These are phyloP conservation scores for Spathaspora sp. DNA, from an alignment of 1,139 yeast genomes.

Conservation along the genomic window DNA sequence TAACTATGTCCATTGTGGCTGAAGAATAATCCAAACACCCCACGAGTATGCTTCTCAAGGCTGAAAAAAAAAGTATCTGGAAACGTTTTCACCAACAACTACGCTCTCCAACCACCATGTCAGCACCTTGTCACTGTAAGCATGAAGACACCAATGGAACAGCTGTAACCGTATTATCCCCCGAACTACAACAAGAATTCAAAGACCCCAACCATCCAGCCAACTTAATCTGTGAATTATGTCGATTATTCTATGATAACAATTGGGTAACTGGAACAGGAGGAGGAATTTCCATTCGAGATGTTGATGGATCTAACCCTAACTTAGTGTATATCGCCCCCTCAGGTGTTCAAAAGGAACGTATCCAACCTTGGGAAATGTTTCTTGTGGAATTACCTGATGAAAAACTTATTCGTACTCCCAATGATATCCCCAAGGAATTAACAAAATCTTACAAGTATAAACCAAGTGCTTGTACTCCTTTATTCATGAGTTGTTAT, in stretches of 20 bases:
- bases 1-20: too few relatives aligned
- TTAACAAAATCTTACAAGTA: constrained; percentile 46
- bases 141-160: constrained; percentile 6
- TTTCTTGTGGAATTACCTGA: constrained; percentile 66
- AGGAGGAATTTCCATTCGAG: constrained; percentile 85
- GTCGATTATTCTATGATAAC: constrained; percentile 71
- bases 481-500: constrained; percentile 79
- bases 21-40: neutral
- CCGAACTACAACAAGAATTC: constrained; percentile 15
- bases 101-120: constrained; percentile 16
- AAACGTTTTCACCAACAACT: neutral
- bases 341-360: constrained; percentile 92
- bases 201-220: constrained; percentile 76
- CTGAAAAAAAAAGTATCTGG: neutral
- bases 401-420: constrained; percentile 58
- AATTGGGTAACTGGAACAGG: constrained; percentile 98
- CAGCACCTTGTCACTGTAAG: constrained; percentile 20
- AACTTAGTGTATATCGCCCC: constrained; percentile 78
- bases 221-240: constrained; percentile 77
- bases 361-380: constrained; percentile 79
- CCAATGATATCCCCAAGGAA: constrained; percentile 45
- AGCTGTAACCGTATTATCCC: constrained; percentile 5
- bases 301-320: constrained; percentile 44
- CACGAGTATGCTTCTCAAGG: neutral
- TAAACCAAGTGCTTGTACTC: constrained; percentile 93